phyloP scores from a whole-genome alignment of 2,329 filamentous ascomycete species.

The Knufia fluminis region DNA sequence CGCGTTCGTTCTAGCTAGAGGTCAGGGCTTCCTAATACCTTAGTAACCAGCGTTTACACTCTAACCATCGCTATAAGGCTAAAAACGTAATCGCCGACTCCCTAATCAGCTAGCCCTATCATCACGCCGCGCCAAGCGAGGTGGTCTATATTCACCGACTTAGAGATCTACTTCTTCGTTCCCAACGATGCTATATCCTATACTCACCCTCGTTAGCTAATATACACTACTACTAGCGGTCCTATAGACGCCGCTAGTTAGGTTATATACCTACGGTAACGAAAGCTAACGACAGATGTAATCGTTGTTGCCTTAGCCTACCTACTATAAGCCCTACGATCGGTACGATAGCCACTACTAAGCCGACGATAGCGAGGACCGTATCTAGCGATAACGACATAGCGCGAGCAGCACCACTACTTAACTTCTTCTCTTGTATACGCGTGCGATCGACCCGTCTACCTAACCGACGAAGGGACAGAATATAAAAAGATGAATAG shows the following conservation, averaged over 20 bases:
- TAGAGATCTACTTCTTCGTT: slow-evolving; percentile 2
- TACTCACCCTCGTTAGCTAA: slow-evolving; percentile 3
- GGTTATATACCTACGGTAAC: slow-evolving; percentile 2
- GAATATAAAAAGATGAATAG: slow-evolving; percentile 1
- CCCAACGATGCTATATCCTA: slow-evolving; percentile 3
- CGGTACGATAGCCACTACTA: slow-evolving; percentile 3
- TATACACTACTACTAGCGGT: slow-evolving; percentile 2
- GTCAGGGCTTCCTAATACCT: slow-evolving; percentile 1
- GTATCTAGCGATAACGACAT: neutral
- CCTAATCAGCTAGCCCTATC: slow-evolving; percentile 1
- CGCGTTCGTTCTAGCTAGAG: neutral
- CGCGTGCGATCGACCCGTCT: neutral
- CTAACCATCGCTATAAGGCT: slow-evolving; percentile 2
- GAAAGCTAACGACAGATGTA: slow-evolving; percentile 4
- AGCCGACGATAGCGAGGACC: slow-evolving; percentile 1
- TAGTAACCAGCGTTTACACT: slow-evolving; percentile 2
- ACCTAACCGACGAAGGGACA: slow-evolving; percentile 3
- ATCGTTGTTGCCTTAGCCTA: slow-evolving; percentile 2
- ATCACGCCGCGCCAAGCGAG: slow-evolving; percentile 1
- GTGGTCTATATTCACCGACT: slow-evolving; percentile 1
- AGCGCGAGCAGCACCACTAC: slow-evolving; percentile 1
- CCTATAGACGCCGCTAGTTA: neutral
- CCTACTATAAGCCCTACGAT: slow-evolving; percentile 3
- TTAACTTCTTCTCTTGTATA: neutral
- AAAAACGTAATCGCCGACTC: slow-evolving; percentile 2